Percentiles rank a stretch among this genome's conserved stretches.
Conservation (phyloP, 163 green algal genomes). For the Prototheca wickerhamii region DNA sequence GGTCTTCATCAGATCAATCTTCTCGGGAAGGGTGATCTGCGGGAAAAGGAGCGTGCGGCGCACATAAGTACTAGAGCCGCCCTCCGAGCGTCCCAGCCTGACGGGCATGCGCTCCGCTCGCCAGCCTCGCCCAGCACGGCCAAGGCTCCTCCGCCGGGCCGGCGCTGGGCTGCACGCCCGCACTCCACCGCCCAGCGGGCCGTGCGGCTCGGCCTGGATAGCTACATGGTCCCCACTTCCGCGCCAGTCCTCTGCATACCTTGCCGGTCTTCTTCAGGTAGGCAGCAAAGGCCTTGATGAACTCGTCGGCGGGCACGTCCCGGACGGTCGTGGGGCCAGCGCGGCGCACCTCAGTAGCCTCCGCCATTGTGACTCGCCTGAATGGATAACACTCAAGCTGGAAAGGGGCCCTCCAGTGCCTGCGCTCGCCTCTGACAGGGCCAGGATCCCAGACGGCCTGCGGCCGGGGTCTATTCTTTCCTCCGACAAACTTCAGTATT, state of each 20-base stretch:
- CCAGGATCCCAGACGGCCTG: neutral
- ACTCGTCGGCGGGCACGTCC: constrained; percentile 29
- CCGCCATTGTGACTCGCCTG: neutral
- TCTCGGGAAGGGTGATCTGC: constrained; percentile 76
- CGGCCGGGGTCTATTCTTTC: constrained; percentile 1
- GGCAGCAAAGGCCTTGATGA: constrained; percentile 29
- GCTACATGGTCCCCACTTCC: neutral
- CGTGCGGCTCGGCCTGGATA: neutral
- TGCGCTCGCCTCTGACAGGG: neutral
- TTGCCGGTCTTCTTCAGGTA: constrained; percentile 96
- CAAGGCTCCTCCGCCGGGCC: no score
- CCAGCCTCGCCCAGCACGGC: no score
- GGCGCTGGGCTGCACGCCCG: no score
- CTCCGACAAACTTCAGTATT: no score
- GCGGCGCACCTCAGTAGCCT: neutral
- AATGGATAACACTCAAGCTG: neutral
- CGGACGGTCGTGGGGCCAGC: constrained; percentile 17
- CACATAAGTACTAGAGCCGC: no score
- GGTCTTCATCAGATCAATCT: constrained; percentile 97
- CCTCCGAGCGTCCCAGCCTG: no score
- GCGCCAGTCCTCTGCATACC: constrained; percentile 36
- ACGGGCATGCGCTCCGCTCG: no score
- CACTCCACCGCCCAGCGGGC: neutral
- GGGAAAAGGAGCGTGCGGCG: no score
- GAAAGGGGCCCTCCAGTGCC: neutral